Percentiles rank a stretch among this genome's conserved stretches.
phyloP scores from a whole-genome alignment of 2,329 filamentous ascomycete species.

The Lanzia echinophila region DNA sequence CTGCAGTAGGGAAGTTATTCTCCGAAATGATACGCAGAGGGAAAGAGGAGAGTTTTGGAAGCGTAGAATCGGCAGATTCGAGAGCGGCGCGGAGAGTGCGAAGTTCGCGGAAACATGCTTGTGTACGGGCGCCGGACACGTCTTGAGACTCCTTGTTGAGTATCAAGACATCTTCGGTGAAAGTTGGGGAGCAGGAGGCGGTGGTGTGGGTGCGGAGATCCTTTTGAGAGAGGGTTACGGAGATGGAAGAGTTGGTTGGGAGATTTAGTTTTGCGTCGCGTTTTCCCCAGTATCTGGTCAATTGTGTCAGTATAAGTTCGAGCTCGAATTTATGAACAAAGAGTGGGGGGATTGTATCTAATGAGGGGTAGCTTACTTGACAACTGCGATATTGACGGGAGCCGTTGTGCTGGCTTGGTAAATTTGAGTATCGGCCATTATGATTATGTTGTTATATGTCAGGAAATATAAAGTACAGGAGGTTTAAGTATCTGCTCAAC shows the following conservation, averaged over 20 bases:
- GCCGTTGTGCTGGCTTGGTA: conserved; percentile 94
- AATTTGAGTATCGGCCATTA: conserved; percentile 41
- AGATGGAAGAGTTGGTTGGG: conserved; percentile 95
- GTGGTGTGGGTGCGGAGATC: conserved; percentile 95
- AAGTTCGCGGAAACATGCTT: conserved; percentile 86
- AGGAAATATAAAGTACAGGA: not conserved
- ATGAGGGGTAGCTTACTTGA: conserved; percentile 58
- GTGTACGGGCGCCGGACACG: conserved; percentile 81
- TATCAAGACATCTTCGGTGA: conserved; percentile 63
- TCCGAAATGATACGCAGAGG: conserved; percentile 84
- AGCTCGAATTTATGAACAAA: conserved; percentile 4
- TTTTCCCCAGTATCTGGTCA: conserved; percentile 83
- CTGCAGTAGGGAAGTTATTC: conserved; percentile 99
- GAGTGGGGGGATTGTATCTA: not conserved
- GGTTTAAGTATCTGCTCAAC: not conserved
- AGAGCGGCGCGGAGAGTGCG: conserved; percentile 69
- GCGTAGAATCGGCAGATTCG: conserved; percentile 62
- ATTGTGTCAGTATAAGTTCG: conserved; percentile 15
- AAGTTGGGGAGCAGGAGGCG: conserved; percentile 76
- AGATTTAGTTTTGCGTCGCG: conserved; percentile 90
- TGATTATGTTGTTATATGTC: conserved; percentile 8
- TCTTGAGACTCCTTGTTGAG: conserved; percentile 82
- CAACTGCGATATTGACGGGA: conserved; percentile 95
- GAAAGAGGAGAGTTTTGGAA: conserved; percentile 74
- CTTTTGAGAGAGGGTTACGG: conserved; percentile 88